phyloP scores from a whole-genome alignment of 306 rosid genomes.

The Oxytropis ochrocephala region DNA sequence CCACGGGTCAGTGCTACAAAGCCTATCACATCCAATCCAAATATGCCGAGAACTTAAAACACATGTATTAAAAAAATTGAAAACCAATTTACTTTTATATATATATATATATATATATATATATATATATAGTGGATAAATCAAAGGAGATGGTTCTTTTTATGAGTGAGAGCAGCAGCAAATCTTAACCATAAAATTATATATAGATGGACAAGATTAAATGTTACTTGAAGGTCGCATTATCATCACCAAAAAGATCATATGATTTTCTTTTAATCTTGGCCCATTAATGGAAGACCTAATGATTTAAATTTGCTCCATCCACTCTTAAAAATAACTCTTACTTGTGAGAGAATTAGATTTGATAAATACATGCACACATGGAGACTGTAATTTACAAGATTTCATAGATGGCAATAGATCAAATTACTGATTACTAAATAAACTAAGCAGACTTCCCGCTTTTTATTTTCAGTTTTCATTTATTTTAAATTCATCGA shows the following conservation, averaged over 20 bases:
- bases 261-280: neutral
- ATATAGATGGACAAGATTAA: neutral
- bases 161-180: neutral
- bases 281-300: neutral
- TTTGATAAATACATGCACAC: neutral
- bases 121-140: no score
- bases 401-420: slow-evolving; percentile 7
- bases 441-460: neutral
- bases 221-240: neutral
- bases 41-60: neutral
- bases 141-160: neutral
- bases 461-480: neutral
- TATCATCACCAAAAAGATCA: neutral
- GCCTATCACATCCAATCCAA: neutral
- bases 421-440: neutral
- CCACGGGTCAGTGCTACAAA: no score
- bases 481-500: neutral
- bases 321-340: neutral
- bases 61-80: neutral
- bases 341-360: neutral
- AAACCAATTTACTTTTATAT: neutral
- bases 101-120: no score
- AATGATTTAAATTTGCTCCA: neutral
- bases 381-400: neutral
- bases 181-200: neutral